Evolutionary conservation across 2,329 filamentous ascomycete genomes (phyloP), one percentile per base, ranked within the genome.

Genomic region (Raffaelea ambrosiae): DNA sequence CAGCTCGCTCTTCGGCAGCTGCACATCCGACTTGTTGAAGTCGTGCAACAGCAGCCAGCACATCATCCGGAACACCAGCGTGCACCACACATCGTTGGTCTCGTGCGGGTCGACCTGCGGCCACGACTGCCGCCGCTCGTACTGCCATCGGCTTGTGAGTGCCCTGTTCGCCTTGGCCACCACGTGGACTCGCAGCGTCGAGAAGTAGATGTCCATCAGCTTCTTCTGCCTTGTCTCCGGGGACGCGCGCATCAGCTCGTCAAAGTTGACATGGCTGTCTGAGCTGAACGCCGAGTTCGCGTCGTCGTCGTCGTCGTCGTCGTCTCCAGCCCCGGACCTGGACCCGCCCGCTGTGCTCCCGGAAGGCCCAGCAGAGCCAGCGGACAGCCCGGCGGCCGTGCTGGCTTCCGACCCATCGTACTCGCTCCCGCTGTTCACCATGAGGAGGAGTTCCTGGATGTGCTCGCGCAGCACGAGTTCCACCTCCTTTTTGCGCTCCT

Each of bases 11-110:
- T 76, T 75, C 40, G 70, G 62, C 3, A 74, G 58, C 58, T 77
- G 73, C 10, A 72, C 63, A 48, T 79, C 76, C 50, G 69, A 65
- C 56, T 72, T 74, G 57, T 76, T 65, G 46, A 79, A 79, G 54
- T 79, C 73, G 54, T 80, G 75, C 51, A 79, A 59, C 61, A 74
- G 66, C 46, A 79, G 59, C 77, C 75, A 79, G 57, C 74, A 78
- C 21, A 79, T 64, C 76, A 79, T 79, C 22, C 75, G 63, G 52
- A 79, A 74, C 4, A 78, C 66, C 18, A 79, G 60, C 8, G 70
- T 71, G 53, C 72, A 74, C 75, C 75, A 79, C n/a, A 77, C 68
- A 8, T 69, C 65, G n/a, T 57, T 57, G 1, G 59, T 59, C 20
- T 54, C 45, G 36, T 53, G 48, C n/a, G n/a, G n/a, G n/a, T n/a